These are phyloP conservation scores for Raddia guianensis DNA, from an alignment of 176 grass and related monocot genomes.

Conservation along the genomic window DNA sequence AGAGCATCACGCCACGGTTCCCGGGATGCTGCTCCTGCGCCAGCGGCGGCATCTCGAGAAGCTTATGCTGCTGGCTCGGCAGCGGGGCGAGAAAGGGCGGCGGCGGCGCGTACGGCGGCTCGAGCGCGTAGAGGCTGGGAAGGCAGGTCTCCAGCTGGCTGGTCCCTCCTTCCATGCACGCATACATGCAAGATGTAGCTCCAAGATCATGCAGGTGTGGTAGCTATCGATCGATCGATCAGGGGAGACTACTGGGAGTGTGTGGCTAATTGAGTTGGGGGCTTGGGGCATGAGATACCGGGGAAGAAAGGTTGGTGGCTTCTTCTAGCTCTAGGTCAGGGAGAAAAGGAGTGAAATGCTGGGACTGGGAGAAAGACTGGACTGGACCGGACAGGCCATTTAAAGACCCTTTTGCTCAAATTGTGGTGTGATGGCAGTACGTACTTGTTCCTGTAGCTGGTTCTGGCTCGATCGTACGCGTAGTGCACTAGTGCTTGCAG, in stretches of 20 bases:
- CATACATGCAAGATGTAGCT: conserved; percentile 34
- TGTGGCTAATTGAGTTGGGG: neutral
- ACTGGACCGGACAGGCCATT: conserved; percentile 45
- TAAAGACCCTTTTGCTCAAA: conserved; percentile 74
- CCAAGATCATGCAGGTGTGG: conserved; percentile 28
- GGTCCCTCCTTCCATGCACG: conserved; percentile 57
- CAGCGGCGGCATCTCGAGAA: conserved; percentile 54
- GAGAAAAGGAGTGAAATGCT: conserved; percentile 24
- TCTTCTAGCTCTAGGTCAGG: conserved; percentile 56
- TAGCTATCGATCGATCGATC: neutral
- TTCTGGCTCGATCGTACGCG: neutral
- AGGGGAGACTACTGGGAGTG: conserved; percentile 19
- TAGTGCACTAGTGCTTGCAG: conserved; percentile 40
- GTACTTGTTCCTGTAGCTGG: conserved; percentile 47
- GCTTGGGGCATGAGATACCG: conserved; percentile 21
- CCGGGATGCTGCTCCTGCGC: conserved; percentile 43
- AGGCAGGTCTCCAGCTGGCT: conserved; percentile 48
- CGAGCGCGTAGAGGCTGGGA: conserved; percentile 50
- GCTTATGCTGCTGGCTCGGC: conserved; percentile 43
- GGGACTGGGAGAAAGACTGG: conserved; percentile 16
- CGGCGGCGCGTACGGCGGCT: conserved; percentile 25
- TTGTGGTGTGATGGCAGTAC: conserved; percentile 46
- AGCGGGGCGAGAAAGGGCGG: conserved; percentile 28
- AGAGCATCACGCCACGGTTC: conserved; percentile 46
- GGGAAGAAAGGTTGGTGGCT: conserved; percentile 10